Conservation (phyloP, 495 filamentous ascomycete species). For the Hamigera avellanea region DNA sequence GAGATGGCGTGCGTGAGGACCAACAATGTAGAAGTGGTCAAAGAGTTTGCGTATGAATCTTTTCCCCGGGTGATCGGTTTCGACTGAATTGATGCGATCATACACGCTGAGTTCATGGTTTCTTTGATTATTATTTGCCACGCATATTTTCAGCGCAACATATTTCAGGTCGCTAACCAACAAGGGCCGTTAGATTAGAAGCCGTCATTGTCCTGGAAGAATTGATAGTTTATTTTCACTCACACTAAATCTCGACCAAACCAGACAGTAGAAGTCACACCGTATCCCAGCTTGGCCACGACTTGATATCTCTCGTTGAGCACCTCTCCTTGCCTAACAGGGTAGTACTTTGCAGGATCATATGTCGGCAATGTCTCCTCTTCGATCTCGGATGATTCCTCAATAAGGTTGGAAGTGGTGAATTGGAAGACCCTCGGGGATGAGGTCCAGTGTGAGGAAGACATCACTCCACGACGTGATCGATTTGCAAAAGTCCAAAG, state of each 20-base stretch:
- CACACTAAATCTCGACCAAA: conserved; percentile 31
- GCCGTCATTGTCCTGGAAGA: neutral
- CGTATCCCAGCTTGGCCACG: conserved; percentile 37
- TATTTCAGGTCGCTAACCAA: conserved; percentile 9
- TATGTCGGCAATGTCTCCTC: conserved; percentile 34
- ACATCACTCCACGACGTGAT: no score
- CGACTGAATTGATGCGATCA: conserved; percentile 6
- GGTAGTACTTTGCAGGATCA: conserved; percentile 24
- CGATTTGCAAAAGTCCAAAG: no score
- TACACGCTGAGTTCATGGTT: conserved; percentile 9
- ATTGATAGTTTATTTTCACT: conserved; percentile 1
- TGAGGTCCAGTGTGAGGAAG: neutral
- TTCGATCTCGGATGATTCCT: conserved; percentile 10
- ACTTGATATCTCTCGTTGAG: conserved; percentile 29
- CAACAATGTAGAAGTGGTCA: conserved; percentile 11
- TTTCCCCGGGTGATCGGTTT: conserved; percentile 9
- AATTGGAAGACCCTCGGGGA: neutral
- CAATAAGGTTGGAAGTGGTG: conserved; percentile 1
- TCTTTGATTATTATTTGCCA: conserved; percentile 4
- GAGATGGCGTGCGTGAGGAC: conserved; percentile 15
- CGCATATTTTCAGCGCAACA: conserved; percentile 12
- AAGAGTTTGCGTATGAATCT: conserved; percentile 10
- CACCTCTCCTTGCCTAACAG: conserved; percentile 27
- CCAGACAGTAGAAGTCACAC: conserved; percentile 38
- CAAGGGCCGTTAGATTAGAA: no score